These are phyloP conservation scores for Rhizopogon vulgaris DNA, from an alignment of 768 basidiomycete genomes.

Conservation along the genomic window DNA sequence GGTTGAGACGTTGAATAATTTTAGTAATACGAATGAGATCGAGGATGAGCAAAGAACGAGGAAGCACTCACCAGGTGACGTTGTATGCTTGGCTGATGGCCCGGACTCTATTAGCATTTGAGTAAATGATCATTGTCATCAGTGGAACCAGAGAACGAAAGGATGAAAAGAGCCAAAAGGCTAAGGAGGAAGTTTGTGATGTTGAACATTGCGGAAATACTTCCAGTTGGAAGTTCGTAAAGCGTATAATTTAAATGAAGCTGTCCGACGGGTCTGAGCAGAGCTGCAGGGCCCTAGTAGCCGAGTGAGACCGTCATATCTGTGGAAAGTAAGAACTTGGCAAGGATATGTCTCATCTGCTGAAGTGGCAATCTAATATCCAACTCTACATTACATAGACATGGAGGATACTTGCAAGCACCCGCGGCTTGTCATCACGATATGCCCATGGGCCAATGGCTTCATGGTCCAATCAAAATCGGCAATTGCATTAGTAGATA, in stretches of 20 bases:
- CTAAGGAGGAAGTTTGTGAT: conserved; percentile 11
- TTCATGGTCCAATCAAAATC: background rate
- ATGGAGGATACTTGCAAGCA: background rate
- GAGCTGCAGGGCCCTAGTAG: no score
- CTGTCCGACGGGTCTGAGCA: background rate
- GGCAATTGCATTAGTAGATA: background rate
- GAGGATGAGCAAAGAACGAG: no score
- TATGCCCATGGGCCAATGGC: background rate
- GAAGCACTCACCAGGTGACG: no score
- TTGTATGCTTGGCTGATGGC: no score
- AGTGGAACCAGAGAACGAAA: background rate
- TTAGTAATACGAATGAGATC: no score
- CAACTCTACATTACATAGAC: background rate
- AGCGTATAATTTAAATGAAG: conserved; percentile 6
- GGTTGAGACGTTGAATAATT: conserved; percentile 6
- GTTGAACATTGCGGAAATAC: conserved; percentile 3
- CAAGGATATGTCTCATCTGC: no score
- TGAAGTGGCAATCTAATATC: background rate
- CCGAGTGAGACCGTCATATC: background rate
- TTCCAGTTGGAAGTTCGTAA: conserved; percentile 6
- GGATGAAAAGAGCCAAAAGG: conserved; percentile 10
- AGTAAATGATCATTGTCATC: no score
- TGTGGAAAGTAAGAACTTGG: no score
- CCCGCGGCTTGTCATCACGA: background rate
- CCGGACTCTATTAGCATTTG: no score